Evolutionary conservation across 441 rosid genomes (phyloP).

Genomic region (Geranium incanum): DNA sequence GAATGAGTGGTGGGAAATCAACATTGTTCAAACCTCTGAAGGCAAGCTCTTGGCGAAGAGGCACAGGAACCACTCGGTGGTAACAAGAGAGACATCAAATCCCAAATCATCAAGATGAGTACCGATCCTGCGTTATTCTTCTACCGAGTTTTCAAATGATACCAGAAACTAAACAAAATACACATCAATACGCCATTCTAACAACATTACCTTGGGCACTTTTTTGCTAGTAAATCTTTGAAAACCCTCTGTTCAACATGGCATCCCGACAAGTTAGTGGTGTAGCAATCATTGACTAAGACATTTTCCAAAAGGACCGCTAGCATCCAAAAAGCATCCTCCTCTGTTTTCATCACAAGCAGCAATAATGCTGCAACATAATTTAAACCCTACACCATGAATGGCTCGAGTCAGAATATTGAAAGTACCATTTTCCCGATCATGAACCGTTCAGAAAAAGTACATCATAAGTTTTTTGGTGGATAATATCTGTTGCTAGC

Average conservation of each 20-base stretch:
- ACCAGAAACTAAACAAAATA: constrained; percentile 2
- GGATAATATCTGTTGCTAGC: background rate
- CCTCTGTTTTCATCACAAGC: constrained; percentile 98
- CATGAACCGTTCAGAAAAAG: background rate
- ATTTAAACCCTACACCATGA: constrained; percentile 64
- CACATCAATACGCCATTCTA: background rate
- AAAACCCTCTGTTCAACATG: constrained; percentile 97
- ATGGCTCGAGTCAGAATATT: constrained; percentile 9
- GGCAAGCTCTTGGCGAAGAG: constrained; percentile 97
- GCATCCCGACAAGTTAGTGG: constrained; percentile 87
- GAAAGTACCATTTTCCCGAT: background rate
- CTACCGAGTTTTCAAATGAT: constrained; percentile 13
- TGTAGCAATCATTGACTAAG: constrained; percentile 87
- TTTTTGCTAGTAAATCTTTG: constrained; percentile 74
- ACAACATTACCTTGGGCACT: constrained; percentile 63
- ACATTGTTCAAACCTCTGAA: constrained; percentile 62
- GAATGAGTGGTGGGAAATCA: background rate
- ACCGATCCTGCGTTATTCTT: constrained; percentile 56
- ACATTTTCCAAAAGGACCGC: constrained; percentile 91
- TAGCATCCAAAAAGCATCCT: constrained; percentile 98
- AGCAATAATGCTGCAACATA: constrained; percentile 85
- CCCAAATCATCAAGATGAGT: constrained; percentile 77
- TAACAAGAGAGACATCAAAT: constrained; percentile 93
- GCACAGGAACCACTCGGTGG: constrained; percentile 98
- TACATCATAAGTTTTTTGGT: background rate